Base-by-base conservation (phyloP, 1,139 yeast species). In the Diutina neorugosa region DNA sequence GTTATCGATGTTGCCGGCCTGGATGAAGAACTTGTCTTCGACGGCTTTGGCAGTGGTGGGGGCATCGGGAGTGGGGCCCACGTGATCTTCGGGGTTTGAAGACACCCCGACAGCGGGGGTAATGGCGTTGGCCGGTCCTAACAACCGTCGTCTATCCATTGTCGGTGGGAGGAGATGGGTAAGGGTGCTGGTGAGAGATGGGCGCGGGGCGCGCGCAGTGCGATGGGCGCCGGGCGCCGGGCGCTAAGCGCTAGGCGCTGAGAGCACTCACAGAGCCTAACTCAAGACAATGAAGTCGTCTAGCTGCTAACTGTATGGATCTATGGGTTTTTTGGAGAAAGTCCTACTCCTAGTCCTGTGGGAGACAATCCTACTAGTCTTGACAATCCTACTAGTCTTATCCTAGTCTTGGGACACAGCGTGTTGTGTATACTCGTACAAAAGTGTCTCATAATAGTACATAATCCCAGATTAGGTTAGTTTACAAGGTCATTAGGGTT, bases 91-190 rank as follows among this genome's bases (percentile, higher is more conserved):
- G 23, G 56, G 34, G 23, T 53, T 55, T 2, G 60, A 52, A 1
- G 61, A 54, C 43, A 55, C 48, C 3, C 66, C 68, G 41, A 64
- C 56, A 14, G 63, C 66, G 14, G 86, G 76, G 19, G 81, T 76
- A 53, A 70, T 71, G 6, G 85, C 85, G 56, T 76, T 77, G 1
- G 72, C 60, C 1, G 93, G 93, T 0, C 91, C 93, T 44, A 82
- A 62, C 23, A 85, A 69, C 65, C 91, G 76, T 73, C 89, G 80
- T 74, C 93, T 81, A 62, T 86, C 93, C 52, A 51, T 49, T 40
- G 20, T 44, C 21, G 14, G 34, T 20, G 48, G 7, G 37, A 34
- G 43, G n/a, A 18, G 46, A 46, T 43, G 25, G 46, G 43, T 19
- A 18, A 9, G n/a, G n/a, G n/a, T n/a, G n/a, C n/a, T n/a, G n/a